These are phyloP conservation scores for Boletus vinaceobasis DNA, from an alignment of 768 basidiomycete species.

Conservation along the genomic window DNA sequence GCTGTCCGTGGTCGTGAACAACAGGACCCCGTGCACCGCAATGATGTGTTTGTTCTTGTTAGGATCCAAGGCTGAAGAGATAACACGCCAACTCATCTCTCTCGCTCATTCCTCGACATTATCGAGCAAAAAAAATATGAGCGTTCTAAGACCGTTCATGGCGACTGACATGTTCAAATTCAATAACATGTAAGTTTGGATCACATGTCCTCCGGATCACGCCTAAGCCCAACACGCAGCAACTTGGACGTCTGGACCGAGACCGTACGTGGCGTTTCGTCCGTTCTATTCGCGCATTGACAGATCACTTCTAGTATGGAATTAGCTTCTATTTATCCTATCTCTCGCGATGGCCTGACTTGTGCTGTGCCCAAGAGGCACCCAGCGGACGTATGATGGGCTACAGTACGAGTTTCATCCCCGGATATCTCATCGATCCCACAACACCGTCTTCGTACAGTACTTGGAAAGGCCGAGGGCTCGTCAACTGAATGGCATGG, in stretches of 20 bases:
- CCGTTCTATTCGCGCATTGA: not conserved
- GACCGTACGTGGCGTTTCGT: slow-evolving; percentile 56
- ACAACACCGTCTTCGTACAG: slow-evolving; percentile 38
- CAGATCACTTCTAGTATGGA: slow-evolving; percentile 56
- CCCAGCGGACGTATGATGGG: slow-evolving; percentile 86
- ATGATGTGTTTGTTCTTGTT: slow-evolving; percentile 27
- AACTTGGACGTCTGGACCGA: slow-evolving; percentile 98
- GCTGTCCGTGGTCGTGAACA: not conserved
- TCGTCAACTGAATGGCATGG: slow-evolving; percentile 76
- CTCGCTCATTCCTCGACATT: not conserved
- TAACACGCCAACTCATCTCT: not conserved
- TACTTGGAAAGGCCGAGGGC: slow-evolving; percentile 93
- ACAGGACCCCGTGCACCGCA: slow-evolving; percentile 28
- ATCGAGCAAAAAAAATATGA: slow-evolving; percentile 52
- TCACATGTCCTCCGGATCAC: not conserved
- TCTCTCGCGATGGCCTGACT: slow-evolving; percentile 87
- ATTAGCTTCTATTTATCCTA: slow-evolving; percentile 88
- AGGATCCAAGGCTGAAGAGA: slow-evolving; percentile 19
- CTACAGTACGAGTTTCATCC: slow-evolving; percentile 61
- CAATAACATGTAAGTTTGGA: slow-evolving; percentile 72
- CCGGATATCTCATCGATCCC: slow-evolving; percentile 4
- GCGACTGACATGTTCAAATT: slow-evolving; percentile 90
- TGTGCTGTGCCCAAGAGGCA: slow-evolving; percentile 80
- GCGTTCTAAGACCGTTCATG: slow-evolving; percentile 79
- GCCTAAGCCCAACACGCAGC: slow-evolving; percentile 38